These are phyloP conservation scores for Truncatella angustata DNA, from an alignment of 2,329 filamentous ascomycete species.

Conservation along the genomic window DNA sequence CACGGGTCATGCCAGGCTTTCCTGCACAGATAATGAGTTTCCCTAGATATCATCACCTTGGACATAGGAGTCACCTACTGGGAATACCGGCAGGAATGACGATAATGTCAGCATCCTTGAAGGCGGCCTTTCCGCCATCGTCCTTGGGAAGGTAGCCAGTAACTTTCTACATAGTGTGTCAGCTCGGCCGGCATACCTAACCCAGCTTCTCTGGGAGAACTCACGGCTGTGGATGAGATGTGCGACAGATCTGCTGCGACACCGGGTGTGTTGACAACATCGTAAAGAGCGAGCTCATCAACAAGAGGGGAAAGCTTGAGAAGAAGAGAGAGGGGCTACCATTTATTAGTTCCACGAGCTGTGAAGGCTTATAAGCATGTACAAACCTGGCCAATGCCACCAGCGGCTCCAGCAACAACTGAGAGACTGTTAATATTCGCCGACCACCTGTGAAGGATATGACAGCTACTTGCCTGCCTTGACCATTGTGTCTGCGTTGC, in stretches of 20 bases:
- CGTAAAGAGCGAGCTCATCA: conserved; percentile 92
- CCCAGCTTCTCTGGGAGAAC: conserved; percentile 18
- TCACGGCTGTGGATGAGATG: conserved; percentile 84
- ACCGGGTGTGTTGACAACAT: conserved; percentile 98
- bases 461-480: conserved; percentile 48
- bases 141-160: conserved; percentile 85
- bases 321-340: conserved; percentile 88
- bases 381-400: conserved; percentile 91
- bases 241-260: conserved; percentile 95
- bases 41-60: too few species aligned
- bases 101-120: conserved; percentile 92
- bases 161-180: conserved; percentile 63
- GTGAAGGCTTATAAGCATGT: background rate
- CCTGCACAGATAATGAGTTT: conserved; percentile 50
- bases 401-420: conserved; percentile 88
- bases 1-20: conserved; percentile 99
- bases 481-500: conserved; percentile 40
- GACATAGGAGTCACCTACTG: conserved; percentile 56
- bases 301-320: conserved; percentile 87
- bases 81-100: conserved; percentile 98
- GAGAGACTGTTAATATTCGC: conserved; percentile 4
- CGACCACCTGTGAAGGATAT: background rate
- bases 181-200: conserved; percentile 18
- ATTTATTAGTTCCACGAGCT: conserved; percentile 7
- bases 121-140: conserved; percentile 79